A percentile compares a stretch with the other conserved stretches of the same genome.
Conservation (phyloP, 108 stramenopile genomes). For the Nitzschia inconspicua region DNA sequence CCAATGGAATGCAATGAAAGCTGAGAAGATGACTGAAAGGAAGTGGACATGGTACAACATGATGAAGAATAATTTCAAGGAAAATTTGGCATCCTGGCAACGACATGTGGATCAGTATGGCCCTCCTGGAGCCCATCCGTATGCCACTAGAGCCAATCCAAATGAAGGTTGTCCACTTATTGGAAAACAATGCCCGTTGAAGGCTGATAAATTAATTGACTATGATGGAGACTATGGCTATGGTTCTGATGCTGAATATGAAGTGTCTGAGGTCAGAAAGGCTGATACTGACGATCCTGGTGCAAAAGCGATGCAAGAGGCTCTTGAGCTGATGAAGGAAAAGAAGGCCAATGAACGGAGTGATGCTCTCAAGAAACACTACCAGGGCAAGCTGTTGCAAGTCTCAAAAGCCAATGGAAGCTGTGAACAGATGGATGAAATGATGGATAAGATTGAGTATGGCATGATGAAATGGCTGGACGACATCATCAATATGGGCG, state of each 20-base stretch:
- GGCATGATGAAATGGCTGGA: conserved; percentile 45
- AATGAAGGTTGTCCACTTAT: conserved; percentile 52
- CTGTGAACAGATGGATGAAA: conserved; percentile 58
- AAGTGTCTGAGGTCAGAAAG: conserved; percentile 53
- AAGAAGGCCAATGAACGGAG: conserved; percentile 53
- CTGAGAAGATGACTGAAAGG: conserved; percentile 56
- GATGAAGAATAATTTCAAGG: conserved; percentile 66
- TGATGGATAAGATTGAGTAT: conserved; percentile 46
- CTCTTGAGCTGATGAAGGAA: conserved; percentile 46
- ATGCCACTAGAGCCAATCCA: conserved; percentile 44
- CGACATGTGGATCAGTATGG: conserved; percentile 53
- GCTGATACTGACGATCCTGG: conserved; percentile 58
- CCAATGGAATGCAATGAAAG: conserved; percentile 43
- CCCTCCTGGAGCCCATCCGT: conserved; percentile 52
- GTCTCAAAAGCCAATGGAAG: conserved; percentile 61
- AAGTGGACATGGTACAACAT: conserved; percentile 60
- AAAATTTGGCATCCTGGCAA: conserved; percentile 42
- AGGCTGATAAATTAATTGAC: conserved; percentile 44
- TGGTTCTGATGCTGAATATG: conserved; percentile 31
- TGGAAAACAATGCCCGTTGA: conserved; percentile 64
- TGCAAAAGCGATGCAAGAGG: conserved; percentile 54
- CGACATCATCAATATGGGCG: conserved; percentile 24
- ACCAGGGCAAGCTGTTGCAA: conserved; percentile 50
- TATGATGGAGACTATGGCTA: conserved; percentile 47
- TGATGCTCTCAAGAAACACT: conserved; percentile 57